Evolutionary conservation across 768 basidiomycete genomes (phyloP), one percentile per base, ranked within the genome.

Genomic region (Calocybe cyanea): DNA sequence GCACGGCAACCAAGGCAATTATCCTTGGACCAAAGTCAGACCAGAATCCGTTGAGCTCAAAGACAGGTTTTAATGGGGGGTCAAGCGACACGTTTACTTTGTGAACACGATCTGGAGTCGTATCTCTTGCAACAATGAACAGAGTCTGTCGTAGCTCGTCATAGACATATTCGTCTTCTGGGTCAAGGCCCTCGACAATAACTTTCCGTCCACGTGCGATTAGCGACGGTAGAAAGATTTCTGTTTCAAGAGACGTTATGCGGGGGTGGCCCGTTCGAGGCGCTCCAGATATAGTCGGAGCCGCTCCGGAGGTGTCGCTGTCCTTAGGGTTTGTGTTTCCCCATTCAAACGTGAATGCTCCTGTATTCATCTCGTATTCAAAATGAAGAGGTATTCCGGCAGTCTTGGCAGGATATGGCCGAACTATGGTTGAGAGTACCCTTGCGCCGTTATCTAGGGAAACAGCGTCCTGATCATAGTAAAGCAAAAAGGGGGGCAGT

Each of bases 341-440:
- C 88, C 87, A 92, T 56, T 78, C 76, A 54, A 75, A 89, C 1
- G 63, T 65, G 57, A 89, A 85, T 8, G 64, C 61, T 2, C 87
- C 86, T 0, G 80, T 81, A 44, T 79, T 86, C 72, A 87, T 76
- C 62, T 92, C 87, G 62, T 92, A 95, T 14, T 79, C 72, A 55
- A 85, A 85, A 4, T 65, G 66, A 7, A 84, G 58, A 0, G 93
- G 94, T 13, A 88, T 78, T 9, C 95, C 95, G 1, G 92, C 88
- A 0, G 85, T 87, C 61, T 94, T 95, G 41, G 91, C 81, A 1
- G 92, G 80, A 62, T 97, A 96, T 3, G 95, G 95, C 2, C 95
- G 81, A 19, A 95, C 91, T 41, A 96, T 65, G 3, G 87, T 75
- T 11, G 78, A 66, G 2, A 97, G 70, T 36, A 94, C 82, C 14